Evolutionary conservation across 306 rosid species (phyloP).

Genomic region (Trifolium dubium): DNA sequence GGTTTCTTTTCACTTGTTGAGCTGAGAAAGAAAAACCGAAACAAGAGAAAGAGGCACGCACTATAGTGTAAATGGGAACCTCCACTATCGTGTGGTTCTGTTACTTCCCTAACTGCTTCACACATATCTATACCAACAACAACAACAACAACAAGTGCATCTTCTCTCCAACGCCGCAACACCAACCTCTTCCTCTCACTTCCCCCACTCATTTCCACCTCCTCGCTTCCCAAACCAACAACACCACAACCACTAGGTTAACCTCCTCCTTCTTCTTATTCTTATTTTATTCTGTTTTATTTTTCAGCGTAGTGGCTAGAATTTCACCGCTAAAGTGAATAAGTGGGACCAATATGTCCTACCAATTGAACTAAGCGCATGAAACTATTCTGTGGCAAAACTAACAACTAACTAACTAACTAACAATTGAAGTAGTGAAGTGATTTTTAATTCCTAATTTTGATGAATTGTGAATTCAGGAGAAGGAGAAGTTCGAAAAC

Average conservation of each 20-base stretch:
- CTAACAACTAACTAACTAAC: too few relatives aligned
- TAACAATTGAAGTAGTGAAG: background rate
- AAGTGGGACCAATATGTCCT: too few relatives aligned
- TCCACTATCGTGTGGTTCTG: background rate
- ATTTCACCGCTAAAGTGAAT: too few relatives aligned
- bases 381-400: too few relatives aligned
- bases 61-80: background rate
- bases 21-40: background rate
- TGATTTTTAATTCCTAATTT: constrained; percentile 3
- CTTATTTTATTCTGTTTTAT: background rate
- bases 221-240: constrained; percentile 14
- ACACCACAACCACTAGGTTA: background rate
- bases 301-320: background rate
- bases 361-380: too few relatives aligned
- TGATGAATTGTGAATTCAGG: constrained; percentile 37
- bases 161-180: background rate
- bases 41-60: background rate
- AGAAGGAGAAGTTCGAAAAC: constrained; percentile 62
- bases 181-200: background rate
- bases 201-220: constrained; percentile 2
- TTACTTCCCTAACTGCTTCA: constrained; percentile 11
- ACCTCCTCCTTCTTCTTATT: background rate
- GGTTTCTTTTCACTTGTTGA: background rate
- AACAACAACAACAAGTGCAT: background rate
- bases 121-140: background rate